Evolutionary conservation across 805 yeast genomes (phyloP), one percentile per base, ranked within the genome.

Genomic region (Yarrowia hollandica): DNA sequence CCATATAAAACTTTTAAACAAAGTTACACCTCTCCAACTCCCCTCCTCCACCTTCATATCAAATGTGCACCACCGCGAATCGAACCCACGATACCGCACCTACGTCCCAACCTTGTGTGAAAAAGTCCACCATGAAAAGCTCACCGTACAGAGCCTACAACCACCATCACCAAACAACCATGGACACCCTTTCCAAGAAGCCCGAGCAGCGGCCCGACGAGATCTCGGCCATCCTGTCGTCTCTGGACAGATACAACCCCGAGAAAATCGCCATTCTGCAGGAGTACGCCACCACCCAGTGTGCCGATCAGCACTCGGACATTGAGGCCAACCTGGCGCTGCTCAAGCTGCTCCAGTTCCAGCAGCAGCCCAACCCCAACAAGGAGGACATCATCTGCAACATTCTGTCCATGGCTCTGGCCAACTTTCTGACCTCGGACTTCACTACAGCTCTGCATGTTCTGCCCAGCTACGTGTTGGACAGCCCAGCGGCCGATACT

Each of bases 251-350:
- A 66, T 79, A 77, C 67, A 77, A 77, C 61, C 73, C 74, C 18
- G 73, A 73, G 11, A 77, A 75, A 19, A 73, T 75, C 62, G 72
- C 74, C 56, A 75, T 72, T 28, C 68, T 78, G 19, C 79, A 78
- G 65, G 76, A 75, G n/a, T 79, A 78, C 62, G 72, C 77, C 39
- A 64, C 65, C 31, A 63, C 68, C 21, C 82, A 78, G 63, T 74
- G 77, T 64, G 60, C 64, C 14, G 67, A 68, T 18, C 70, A 69
- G 23, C 77, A 68, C 64, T 68, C 69, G 59, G 79, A 76, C 64
- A 66, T 76, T 42, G 71, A 68, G 62, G 77, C 82, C 61, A 78
- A 77, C 65, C 64, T 78, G 65, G 82, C 82, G 0, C 69, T 78
- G 19, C 68, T 78, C 62, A 78, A 78, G 60, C 69, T 79, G 50